Percentiles rank a stretch among this genome's conserved stretches.
phyloP scores from a whole-genome alignment of 345 rosid genomes.

The Linum tenue region DNA sequence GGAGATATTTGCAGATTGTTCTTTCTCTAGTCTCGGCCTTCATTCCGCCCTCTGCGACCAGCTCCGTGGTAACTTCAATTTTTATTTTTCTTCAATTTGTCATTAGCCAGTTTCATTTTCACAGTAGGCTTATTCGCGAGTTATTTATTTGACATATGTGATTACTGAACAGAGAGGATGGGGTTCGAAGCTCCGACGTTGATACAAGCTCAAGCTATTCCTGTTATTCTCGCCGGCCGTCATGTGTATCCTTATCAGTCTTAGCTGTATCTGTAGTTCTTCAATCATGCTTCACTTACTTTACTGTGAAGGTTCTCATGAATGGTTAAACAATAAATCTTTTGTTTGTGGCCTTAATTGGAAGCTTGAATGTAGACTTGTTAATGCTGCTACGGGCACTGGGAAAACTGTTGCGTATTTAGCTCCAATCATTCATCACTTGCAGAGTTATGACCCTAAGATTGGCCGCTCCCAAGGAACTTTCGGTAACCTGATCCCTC shows the following conservation, averaged over 20 bases:
- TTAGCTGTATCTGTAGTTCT: background rate
- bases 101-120: background rate
- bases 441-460: constrained; percentile 52
- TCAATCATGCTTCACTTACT: background rate
- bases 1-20: constrained; percentile 48
- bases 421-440: constrained; percentile 78
- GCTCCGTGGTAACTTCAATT: constrained; percentile 37
- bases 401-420: constrained; percentile 90
- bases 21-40: constrained; percentile 65
- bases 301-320: background rate
- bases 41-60: constrained; percentile 46
- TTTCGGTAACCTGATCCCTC: constrained; percentile 40
- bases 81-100: background rate
- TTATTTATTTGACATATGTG: background rate
- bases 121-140: background rate
- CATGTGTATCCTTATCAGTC: constrained; percentile 64
- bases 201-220: constrained; percentile 91
- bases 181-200: constrained; percentile 73
- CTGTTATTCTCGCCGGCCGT: constrained; percentile 80
- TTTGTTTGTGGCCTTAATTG: constrained; percentile 11
- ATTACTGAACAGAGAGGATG: constrained; percentile 50
- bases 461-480: constrained; percentile 74
- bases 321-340: background rate
- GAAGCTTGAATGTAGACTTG: constrained; percentile 46
- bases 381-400: constrained; percentile 88